Evolutionary conservation across 805 yeast species (phyloP).

Genomic region (Yamadazyma sp.): DNA sequence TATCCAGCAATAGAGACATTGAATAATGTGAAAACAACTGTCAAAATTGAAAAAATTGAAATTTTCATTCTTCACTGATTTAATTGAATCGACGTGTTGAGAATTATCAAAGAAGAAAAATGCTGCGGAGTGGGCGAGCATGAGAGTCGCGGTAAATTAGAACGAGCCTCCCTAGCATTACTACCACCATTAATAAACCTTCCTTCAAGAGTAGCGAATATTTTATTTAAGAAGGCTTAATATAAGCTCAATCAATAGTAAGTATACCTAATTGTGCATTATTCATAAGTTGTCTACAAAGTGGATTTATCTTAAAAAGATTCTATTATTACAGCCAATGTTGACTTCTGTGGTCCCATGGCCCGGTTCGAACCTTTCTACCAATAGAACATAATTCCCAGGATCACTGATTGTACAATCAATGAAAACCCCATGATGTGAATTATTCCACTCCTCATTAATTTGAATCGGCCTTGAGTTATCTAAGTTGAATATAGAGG

Average conservation of each 20-base stretch:
- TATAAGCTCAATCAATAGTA: too few relatives aligned
- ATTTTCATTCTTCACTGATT: slow-evolving; percentile 5
- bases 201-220: too few relatives aligned
- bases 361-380: slow-evolving; percentile 52
- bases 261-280: too few relatives aligned
- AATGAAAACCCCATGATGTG: slow-evolving; percentile 43
- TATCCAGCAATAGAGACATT: slow-evolving; percentile 14
- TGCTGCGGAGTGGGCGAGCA: too few relatives aligned
- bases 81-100: too few relatives aligned
- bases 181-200: too few relatives aligned
- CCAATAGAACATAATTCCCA: slow-evolving; percentile 35
- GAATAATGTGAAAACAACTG: slow-evolving; percentile 2
- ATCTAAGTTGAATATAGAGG: slow-evolving; percentile 35
- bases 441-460: slow-evolving; percentile 39
- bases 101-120: too few relatives aligned
- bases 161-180: too few relatives aligned
- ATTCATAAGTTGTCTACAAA: too few relatives aligned
- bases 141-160: too few relatives aligned
- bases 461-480: slow-evolving; percentile 28
- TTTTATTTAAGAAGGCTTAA: too few relatives aligned
- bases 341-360: slow-evolving; percentile 35
- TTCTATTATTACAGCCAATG: slow-evolving; percentile 27
- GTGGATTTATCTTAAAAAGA: too few relatives aligned
- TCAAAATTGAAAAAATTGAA: slow-evolving; percentile 2
- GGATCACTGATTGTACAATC: slow-evolving; percentile 23